Conservation (phyloP, 2,329 filamentous ascomycete genomes). For the Fusarium sp. region DNA sequence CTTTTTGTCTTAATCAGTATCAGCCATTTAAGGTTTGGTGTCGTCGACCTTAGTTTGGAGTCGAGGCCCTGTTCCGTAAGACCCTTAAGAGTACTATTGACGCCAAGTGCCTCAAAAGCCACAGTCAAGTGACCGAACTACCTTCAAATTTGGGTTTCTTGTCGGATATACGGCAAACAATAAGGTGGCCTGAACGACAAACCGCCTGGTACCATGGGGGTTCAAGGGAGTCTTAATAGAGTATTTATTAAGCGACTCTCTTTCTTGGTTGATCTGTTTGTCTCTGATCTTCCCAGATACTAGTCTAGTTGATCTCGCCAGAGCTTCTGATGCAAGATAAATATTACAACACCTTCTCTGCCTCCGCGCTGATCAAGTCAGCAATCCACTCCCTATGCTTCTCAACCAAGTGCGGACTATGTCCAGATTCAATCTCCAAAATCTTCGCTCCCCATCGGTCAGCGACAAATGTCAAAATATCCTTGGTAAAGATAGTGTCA, state of each 20-base stretch:
- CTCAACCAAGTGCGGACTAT: constrained; percentile 32
- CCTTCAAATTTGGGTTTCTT: neutral
- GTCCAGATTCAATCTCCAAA: constrained; percentile 28
- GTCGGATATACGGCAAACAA: neutral
- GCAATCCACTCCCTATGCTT: constrained; percentile 11
- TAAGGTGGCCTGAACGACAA: neutral
- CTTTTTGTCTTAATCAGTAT: neutral
- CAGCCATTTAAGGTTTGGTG: neutral
- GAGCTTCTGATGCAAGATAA: neutral
- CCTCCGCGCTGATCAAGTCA: neutral
- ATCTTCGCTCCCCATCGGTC: constrained; percentile 13
- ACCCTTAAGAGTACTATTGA: neutral
- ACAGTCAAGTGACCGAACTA: neutral
- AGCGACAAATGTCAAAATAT: constrained; percentile 1
- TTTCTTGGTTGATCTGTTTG: fast-evolving
- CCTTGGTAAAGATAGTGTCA: constrained; percentile 13
- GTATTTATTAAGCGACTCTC: neutral
- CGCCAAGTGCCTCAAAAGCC: neutral
- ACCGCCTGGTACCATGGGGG: neutral
- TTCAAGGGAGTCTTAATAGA: neutral
- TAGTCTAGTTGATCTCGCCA: neutral
- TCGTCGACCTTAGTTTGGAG: neutral
- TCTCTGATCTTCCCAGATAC: neutral
- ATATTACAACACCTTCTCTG: neutral
- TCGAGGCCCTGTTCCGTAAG: neutral